phyloP scores from a whole-genome alignment of 139 green algal genomes.

The Spirogloea muscicola region DNA sequence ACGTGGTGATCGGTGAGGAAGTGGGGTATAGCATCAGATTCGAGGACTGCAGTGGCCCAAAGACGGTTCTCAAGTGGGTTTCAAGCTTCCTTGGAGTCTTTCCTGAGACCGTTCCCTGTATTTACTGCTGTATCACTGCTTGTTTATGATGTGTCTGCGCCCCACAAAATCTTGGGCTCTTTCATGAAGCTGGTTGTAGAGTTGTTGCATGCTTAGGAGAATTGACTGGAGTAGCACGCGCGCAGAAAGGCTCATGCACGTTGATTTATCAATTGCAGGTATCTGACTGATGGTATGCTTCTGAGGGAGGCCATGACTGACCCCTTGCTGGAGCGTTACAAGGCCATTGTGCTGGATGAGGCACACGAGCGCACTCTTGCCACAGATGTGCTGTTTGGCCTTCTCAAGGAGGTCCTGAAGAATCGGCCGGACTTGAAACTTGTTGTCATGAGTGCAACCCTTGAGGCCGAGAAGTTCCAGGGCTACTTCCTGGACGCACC shows the following conservation, averaged over 20 bases:
- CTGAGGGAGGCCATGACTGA: constrained; percentile 64
- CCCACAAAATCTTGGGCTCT: too few species aligned
- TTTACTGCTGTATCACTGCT: too few species aligned
- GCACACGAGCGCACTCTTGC: constrained; percentile 80
- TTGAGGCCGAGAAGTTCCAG: constrained; percentile 99
- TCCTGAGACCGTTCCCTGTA: too few species aligned
- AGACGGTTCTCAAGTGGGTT: constrained; percentile 73
- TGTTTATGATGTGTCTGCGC: too few species aligned
- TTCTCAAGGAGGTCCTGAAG: constrained; percentile 80
- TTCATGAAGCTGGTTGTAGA: too few species aligned
- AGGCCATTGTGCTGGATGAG: constrained; percentile 81
- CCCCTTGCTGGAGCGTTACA: constrained; percentile 55
- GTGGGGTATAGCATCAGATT: constrained; percentile 84
- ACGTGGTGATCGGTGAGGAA: constrained; percentile 58
- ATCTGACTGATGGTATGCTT: constrained; percentile 63
- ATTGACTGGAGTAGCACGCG: too few species aligned
- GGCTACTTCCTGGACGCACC: constrained; percentile 91
- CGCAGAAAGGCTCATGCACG: too few species aligned
- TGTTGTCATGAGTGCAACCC: constrained; percentile 97
- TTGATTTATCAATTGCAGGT: too few species aligned
- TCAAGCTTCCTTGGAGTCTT: not conserved
- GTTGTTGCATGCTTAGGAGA: too few species aligned
- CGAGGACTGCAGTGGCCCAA: constrained; percentile 67
- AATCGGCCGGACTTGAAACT: constrained; percentile 89
- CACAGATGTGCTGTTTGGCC: constrained; percentile 83